A percentile compares a stretch with the other conserved stretches of the same genome.
These are phyloP conservation scores for Tetrastigma voinierianum DNA, from an alignment of 164 flowering plant genomes.

Conservation along the genomic window DNA sequence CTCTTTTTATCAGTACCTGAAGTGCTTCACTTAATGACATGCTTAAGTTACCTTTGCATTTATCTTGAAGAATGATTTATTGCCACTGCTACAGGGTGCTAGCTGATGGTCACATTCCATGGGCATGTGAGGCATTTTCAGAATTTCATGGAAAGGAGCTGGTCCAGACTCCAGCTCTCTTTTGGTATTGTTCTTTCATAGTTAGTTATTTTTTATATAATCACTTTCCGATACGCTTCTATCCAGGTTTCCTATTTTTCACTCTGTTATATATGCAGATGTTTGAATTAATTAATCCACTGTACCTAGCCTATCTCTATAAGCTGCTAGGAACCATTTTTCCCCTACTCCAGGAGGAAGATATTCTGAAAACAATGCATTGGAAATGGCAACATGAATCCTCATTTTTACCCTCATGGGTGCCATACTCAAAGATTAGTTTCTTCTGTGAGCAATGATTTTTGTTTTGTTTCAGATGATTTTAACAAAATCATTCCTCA, in stretches of 20 bases:
- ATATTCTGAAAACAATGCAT: too few relatives aligned
- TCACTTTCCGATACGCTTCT: neutral
- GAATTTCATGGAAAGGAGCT: constrained; percentile 73
- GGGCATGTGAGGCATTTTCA: constrained; percentile 98
- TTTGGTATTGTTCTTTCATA: constrained; percentile 53
- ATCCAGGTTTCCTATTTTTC: neutral
- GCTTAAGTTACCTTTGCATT: constrained; percentile 2
- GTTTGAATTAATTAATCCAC: too few relatives aligned
- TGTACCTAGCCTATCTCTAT: too few relatives aligned
- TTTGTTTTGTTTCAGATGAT: too few relatives aligned
- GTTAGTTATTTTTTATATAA: neutral
- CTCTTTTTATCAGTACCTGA: neutral
- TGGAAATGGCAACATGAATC: too few relatives aligned
- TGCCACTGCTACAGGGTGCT: constrained; percentile 56
- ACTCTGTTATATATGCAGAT: too few relatives aligned
- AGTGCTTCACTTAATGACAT: neutral
- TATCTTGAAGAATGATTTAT: neutral
- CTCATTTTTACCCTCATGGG: too few relatives aligned
- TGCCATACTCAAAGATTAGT: too few relatives aligned
- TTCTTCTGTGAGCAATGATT: too few relatives aligned
- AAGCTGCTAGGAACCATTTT: too few relatives aligned
- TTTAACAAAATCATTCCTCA: too few relatives aligned
- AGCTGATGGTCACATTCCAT: constrained; percentile 95
- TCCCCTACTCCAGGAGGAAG: too few relatives aligned
- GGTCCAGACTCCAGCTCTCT: constrained; percentile 56